Conservation (phyloP, 257 asterid species). For the Phtheirospermum japonicum region DNA sequence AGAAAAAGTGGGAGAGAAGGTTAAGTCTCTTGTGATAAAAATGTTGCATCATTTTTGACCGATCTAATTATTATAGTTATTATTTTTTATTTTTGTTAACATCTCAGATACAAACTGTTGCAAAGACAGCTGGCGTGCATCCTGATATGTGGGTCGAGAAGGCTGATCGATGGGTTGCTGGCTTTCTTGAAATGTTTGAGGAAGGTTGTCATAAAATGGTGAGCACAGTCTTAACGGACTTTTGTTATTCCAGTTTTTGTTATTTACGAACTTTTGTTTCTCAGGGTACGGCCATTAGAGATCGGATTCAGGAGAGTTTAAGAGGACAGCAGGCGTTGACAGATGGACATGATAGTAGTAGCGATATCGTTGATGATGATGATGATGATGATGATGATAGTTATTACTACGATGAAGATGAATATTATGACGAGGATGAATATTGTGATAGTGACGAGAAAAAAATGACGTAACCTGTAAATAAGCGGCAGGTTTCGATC, state of each 20-base stretch:
- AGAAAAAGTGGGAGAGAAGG: constrained; percentile 83
- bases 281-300: constrained; percentile 62
- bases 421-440: constrained; percentile 36
- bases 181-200: neutral
- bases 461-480: constrained; percentile 20
- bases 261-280: constrained; percentile 14
- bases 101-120: constrained; percentile 66
- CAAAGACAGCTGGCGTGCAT: constrained; percentile 59
- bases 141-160: constrained; percentile 68
- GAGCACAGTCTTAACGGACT: neutral
- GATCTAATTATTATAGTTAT: neutral
- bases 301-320: constrained; percentile 58
- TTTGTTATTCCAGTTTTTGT: neutral
- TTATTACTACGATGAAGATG: constrained; percentile 34
- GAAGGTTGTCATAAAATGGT: neutral
- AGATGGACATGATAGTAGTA: constrained; percentile 32
- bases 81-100: neutral
- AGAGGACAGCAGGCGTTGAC: constrained; percentile 39
- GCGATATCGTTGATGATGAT: constrained; percentile 36
- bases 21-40: constrained; percentile 4
- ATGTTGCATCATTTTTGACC: neutral
- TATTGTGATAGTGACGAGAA: constrained; percentile 42
- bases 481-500: too few species aligned
- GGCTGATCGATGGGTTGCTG: constrained; percentile 42
- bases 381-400: constrained; percentile 35